Conservation (phyloP, 2,329 filamentous ascomycete genomes). For the Colletotrichum tropicale region DNA sequence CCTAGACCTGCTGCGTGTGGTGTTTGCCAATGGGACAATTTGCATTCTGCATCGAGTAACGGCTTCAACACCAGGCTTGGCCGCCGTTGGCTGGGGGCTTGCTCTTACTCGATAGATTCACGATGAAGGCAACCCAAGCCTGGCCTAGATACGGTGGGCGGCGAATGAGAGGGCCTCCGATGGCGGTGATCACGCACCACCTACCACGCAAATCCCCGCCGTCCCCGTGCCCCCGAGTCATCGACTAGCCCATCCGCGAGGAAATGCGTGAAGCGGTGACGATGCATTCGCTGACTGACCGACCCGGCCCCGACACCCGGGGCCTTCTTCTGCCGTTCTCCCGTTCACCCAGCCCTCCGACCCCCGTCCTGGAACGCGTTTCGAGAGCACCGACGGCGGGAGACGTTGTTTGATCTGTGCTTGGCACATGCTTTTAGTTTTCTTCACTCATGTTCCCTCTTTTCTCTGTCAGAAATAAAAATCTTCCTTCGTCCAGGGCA, state of each 20-base stretch:
- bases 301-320: neutral
- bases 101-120: constrained; percentile 10
- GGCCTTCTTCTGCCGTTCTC: neutral
- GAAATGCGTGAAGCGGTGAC: neutral
- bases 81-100: neutral
- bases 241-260: neutral
- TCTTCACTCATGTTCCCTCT: neutral
- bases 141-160: no score
- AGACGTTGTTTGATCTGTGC: neutral
- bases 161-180: neutral
- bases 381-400: neutral
- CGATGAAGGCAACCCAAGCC: neutral
- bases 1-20: neutral
- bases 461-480: neutral
- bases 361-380: neutral
- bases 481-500: neutral
- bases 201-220: neutral
- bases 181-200: neutral
- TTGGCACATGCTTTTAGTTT: neutral
- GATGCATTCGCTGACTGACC: neutral
- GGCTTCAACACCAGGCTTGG: neutral
- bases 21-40: neutral
- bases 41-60: neutral
- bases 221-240: neutral
- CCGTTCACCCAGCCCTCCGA: neutral